Base-by-base conservation (phyloP, 257 asterid genomes). In the Solanum medicagineum region DNA sequence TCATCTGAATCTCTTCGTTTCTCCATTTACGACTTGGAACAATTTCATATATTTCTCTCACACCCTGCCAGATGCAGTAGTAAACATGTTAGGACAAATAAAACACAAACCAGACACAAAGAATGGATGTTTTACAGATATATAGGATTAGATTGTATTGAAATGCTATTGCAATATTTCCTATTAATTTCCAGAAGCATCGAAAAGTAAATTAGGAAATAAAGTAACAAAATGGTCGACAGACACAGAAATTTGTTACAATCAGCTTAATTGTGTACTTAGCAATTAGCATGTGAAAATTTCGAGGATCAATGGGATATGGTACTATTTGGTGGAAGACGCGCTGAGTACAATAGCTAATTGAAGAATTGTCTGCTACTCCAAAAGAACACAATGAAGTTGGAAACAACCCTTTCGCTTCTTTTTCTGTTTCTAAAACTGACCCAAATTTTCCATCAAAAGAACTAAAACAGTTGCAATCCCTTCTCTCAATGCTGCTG, bases 21-120 rank as follows among this genome's bases (percentile, higher is more conserved):
- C 92, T 93, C 99, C 99, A 96, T 86, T 89, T 86, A 19, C 98
- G 98, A 63, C 93, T 87, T 42, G 98, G 97, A 87, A 92, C 95
- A 60, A 96, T 94, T 94, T 94, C 99, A 29, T 96, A 96, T 45
- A 96, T 92, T 91, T 96, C 99, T 90, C 98, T 93, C 90, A 96
- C 98, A 40, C 93, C 98, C 99, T 96, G 90, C 84, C 82, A 87
- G 47, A 81, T 26, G 26, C 24, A 70, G 17, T 26, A 53, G 83
- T 79, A 13, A 53, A 53, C 20, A 53, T 14, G 65, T 79, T 16
- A 26, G 24, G 65, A 53, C 47, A 77, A 49, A 54, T 45, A 24
- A 55, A 36, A 62, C 80, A 68, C 63, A 44, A 49, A 54, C 84
- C 19, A 51, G 75, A 40, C 24, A 3, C 74, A 59, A 53, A 24